phyloP scores from a whole-genome alignment of 2,329 filamentous ascomycete species.

The Aureobasidium sp. region DNA sequence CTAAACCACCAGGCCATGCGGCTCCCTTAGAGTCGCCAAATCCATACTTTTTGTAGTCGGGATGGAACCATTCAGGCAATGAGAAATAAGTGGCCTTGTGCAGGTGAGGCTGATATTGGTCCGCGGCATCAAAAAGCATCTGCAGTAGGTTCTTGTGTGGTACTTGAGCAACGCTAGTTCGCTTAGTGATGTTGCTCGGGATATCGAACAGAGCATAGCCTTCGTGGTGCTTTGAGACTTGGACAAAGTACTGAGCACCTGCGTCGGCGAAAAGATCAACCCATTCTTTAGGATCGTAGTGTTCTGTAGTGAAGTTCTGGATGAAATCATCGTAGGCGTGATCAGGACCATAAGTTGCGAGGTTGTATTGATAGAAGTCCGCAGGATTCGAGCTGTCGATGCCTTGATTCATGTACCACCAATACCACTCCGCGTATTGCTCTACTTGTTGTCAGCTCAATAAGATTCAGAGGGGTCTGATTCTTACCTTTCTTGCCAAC shows the following conservation, averaged over 20 bases:
- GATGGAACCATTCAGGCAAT: constrained; percentile 42
- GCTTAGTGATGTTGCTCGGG: constrained; percentile 33
- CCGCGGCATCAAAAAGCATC: constrained; percentile 39
- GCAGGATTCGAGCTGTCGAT: constrained; percentile 17
- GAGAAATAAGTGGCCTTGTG: constrained; percentile 40
- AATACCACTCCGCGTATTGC: constrained; percentile 26
- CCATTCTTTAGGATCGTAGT: constrained; percentile 47
- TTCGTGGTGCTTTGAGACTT: constrained; percentile 42
- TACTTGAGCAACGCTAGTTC: constrained; percentile 34
- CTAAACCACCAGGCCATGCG: constrained; percentile 35
- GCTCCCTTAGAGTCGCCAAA: constrained; percentile 25
- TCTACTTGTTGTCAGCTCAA: constrained; percentile 23
- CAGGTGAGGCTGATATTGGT: constrained; percentile 36
- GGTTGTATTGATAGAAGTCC: constrained; percentile 43
- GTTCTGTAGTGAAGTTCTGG: constrained; percentile 44
- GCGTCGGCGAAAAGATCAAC: constrained; percentile 47
- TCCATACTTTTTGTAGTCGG: constrained; percentile 35
- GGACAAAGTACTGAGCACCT: constrained; percentile 43
- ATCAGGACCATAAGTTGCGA: constrained; percentile 45
- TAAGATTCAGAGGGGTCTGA: background rate
- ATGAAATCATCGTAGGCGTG: constrained; percentile 52
- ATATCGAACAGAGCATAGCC: constrained; percentile 42
- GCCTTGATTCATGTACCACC: constrained; percentile 44
- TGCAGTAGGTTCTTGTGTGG: constrained; percentile 37
- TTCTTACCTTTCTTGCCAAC: constrained; percentile 18